phyloP scores from a whole-genome alignment of 257 asterid genomes.

The Solanum infundibuliforme region DNA sequence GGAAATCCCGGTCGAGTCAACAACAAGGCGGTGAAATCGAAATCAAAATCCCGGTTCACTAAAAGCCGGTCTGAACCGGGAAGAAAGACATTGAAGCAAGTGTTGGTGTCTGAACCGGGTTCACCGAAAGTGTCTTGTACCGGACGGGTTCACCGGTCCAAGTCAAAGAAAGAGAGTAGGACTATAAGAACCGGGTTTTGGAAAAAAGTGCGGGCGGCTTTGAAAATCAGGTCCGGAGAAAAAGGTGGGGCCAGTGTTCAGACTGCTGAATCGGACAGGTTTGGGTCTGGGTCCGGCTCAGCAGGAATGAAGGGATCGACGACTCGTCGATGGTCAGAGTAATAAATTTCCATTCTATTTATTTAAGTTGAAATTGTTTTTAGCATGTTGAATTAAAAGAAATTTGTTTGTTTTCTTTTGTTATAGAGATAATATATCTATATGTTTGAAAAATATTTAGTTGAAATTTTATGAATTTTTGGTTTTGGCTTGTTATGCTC shows the following conservation, averaged over 20 bases:
- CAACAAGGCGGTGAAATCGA: background rate
- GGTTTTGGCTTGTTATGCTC: background rate
- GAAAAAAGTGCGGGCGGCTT: constrained; percentile 13
- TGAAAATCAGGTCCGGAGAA: constrained; percentile 9
- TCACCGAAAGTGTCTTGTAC: constrained; percentile 45
- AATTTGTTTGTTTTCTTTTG: background rate
- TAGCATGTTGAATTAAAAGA: background rate
- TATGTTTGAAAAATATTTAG: background rate
- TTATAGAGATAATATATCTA: background rate
- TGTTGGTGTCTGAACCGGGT: constrained; percentile 20
- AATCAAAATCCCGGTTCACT: background rate
- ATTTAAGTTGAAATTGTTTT: background rate
- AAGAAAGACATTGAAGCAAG: constrained; percentile 1
- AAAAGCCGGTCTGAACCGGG: constrained; percentile 38
- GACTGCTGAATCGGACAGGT: background rate
- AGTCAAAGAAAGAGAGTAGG: constrained; percentile 1
- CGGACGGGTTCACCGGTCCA: constrained; percentile 25
- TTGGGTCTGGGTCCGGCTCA: background rate
- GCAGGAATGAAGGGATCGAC: background rate
- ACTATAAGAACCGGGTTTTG: constrained; percentile 30
- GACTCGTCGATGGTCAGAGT: no score
- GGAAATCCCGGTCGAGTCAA: background rate
- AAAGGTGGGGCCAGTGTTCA: background rate
- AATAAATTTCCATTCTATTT: background rate
- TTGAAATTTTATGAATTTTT: background rate